Evolutionary conservation across 2,329 filamentous ascomycete species (phyloP).

Genomic region (Coniochaeta sp.): DNA sequence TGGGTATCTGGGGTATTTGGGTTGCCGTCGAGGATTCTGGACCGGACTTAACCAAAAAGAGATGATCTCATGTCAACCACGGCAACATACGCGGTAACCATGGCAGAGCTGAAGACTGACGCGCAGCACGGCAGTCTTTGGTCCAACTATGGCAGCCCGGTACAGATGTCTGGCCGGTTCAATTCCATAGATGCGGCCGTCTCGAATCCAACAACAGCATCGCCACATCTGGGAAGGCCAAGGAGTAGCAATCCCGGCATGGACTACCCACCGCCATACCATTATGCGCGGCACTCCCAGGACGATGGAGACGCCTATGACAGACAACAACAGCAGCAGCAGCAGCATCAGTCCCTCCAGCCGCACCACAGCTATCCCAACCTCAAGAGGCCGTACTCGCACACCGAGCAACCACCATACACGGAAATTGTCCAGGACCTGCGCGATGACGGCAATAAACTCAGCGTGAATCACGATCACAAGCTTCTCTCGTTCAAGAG

Average conservation of each 20-base stretch:
- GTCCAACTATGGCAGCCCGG: conserved; percentile 48
- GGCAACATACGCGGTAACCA: conserved; percentile 51
- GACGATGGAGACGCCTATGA: conserved; percentile 49
- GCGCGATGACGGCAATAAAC: conserved; percentile 48
- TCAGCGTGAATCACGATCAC: conserved; percentile 52
- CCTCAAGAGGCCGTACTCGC: conserved; percentile 51
- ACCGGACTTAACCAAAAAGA: conserved; percentile 9
- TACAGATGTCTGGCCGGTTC: conserved; percentile 44
- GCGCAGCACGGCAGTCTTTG: conserved; percentile 49
- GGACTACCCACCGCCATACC: conserved; percentile 36
- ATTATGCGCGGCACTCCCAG: conserved; percentile 46
- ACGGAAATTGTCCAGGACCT: conserved; percentile 55
- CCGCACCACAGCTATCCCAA: conserved; percentile 45
- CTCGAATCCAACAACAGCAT: conserved; percentile 33
- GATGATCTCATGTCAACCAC: conserved; percentile 55
- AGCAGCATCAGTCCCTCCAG: conserved; percentile 37
- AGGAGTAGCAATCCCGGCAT: conserved; percentile 38
- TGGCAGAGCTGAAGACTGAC: conserved; percentile 57
- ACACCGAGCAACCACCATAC: conserved; percentile 46
- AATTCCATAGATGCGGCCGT: conserved; percentile 43
- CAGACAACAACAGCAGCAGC: conserved; percentile 39
- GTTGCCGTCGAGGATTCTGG: neutral
- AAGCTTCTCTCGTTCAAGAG: conserved; percentile 52
- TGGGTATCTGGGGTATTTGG: neutral
- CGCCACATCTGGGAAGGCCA: conserved; percentile 41